phyloP scores from a whole-genome alignment of 192 early-diverging fungal species.

The Coemansia sp. region DNA sequence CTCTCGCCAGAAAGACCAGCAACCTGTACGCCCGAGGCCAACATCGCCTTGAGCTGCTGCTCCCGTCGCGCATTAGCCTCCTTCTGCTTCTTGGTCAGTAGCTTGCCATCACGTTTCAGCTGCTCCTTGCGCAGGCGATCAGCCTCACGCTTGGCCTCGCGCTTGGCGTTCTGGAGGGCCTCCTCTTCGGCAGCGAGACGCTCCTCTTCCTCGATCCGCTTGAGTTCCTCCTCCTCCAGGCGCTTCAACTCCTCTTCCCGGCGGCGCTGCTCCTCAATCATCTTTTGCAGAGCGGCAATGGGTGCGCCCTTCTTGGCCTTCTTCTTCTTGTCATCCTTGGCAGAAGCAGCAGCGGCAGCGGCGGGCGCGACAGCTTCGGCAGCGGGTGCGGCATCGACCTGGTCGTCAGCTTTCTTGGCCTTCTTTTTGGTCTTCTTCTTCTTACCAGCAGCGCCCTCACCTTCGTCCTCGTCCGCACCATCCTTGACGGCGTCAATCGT shows the following conservation, averaged over 20 bases:
- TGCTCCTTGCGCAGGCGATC: conserved; percentile 82
- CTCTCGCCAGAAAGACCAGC: conserved; percentile 48
- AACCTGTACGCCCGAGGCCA: conserved; percentile 77
- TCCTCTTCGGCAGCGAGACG: conserved; percentile 71
- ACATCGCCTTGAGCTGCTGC: conserved; percentile 71
- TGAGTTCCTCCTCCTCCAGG: conserved; percentile 76
- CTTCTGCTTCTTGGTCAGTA: conserved; percentile 92
- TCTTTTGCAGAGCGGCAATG: conserved; percentile 53
- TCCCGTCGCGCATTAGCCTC: conserved; percentile 73
- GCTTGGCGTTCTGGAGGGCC: conserved; percentile 65
- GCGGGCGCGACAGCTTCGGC: conserved; percentile 27
- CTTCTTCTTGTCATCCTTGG: conserved; percentile 40
- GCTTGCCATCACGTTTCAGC: conserved; percentile 88
- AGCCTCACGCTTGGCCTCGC: conserved; percentile 77
- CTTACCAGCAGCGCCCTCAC: conserved; percentile 25
- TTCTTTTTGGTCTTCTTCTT: conserved; percentile 63
- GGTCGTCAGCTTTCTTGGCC: conserved; percentile 58
- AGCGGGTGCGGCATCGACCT: conserved; percentile 27
- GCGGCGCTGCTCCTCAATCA: conserved; percentile 62
- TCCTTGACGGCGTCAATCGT: conserved; percentile 25
- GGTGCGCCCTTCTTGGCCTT: conserved; percentile 34
- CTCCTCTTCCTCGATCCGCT: conserved; percentile 68
- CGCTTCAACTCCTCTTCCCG: conserved; percentile 72
- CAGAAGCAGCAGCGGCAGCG: conserved; percentile 17
- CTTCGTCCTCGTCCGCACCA: conserved; percentile 14